Percentiles rank a stretch among this genome's conserved stretches.
Conservation (phyloP, 2,329 filamentous ascomycete species). For the Ilyonectria sp. region DNA sequence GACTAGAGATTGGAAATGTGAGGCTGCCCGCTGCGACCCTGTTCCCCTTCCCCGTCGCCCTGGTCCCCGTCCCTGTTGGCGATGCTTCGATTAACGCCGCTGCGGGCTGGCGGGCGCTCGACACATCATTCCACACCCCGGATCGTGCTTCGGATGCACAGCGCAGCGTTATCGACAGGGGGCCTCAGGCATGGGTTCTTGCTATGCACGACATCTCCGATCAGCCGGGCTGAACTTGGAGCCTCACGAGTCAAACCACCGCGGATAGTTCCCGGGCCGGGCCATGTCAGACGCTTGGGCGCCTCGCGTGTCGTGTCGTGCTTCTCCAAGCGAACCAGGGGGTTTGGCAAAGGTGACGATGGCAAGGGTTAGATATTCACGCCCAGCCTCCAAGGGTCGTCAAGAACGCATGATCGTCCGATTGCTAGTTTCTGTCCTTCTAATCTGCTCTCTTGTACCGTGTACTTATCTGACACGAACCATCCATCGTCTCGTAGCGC, state of each 20-base stretch:
- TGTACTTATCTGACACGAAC: constrained; percentile 43
- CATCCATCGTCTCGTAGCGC: constrained; percentile 42
- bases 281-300: constrained; percentile 25
- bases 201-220: constrained; percentile 48
- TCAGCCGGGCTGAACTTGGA: constrained; percentile 42
- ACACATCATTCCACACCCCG: neutral
- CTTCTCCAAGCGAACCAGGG: constrained; percentile 27
- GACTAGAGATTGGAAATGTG: neutral
- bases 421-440: constrained; percentile 25
- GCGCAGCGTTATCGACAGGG: constrained; percentile 26
- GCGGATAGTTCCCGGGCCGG: constrained; percentile 21
- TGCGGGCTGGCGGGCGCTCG: neutral
- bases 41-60: constrained; percentile 22
- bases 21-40: constrained; percentile 11
- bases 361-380: constrained; percentile 4
- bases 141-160: constrained; percentile 5
- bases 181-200: constrained; percentile 38
- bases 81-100: constrained; percentile 4
- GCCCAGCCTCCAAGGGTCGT: constrained; percentile 2
- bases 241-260: constrained; percentile 34
- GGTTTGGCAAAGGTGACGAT: neutral
- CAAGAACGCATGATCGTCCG: constrained; percentile 36
- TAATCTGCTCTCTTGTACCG: constrained; percentile 30
- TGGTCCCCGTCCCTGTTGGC: constrained; percentile 18
- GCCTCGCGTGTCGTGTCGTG: constrained; percentile 20